Conservation (phyloP, 768 basidiomycete species). For the Tricholoma matsutake region DNA sequence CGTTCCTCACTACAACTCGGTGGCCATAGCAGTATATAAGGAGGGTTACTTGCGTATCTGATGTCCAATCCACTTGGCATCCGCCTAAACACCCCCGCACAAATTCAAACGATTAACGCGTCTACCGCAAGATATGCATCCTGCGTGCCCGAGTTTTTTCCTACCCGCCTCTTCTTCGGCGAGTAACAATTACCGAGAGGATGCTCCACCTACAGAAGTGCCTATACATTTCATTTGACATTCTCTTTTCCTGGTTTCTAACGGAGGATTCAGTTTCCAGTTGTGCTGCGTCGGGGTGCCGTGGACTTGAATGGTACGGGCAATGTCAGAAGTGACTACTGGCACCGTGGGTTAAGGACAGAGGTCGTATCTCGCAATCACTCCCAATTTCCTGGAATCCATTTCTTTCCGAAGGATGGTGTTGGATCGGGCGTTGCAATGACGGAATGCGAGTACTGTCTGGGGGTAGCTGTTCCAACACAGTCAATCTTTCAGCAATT, state of each 20-base stretch:
- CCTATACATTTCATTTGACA: not conserved
- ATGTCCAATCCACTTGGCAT: not conserved
- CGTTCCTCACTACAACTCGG: not conserved
- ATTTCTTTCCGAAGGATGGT: slow-evolving; percentile 9
- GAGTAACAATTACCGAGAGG: not conserved
- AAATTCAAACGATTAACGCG: not conserved
- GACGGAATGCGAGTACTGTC: slow-evolving; percentile 12
- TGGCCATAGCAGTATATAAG: not conserved
- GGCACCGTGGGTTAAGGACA: slow-evolving; percentile 9
- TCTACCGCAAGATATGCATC: not conserved
- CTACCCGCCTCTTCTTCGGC: not conserved
- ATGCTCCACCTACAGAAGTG: not conserved
- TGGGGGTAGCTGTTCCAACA: slow-evolving; percentile 6
- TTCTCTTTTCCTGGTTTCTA: not conserved
- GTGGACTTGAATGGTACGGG: slow-evolving; percentile 12
- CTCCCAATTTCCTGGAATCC: slow-evolving; percentile 6
- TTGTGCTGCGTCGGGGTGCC: slow-evolving; percentile 7
- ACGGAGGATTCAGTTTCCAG: not conserved
- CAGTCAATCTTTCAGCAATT: slow-evolving; percentile 4
- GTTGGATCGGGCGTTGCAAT: slow-evolving; percentile 12
- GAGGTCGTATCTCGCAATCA: slow-evolving; percentile 9
- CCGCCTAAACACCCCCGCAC: not conserved
- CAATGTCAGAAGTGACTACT: slow-evolving; percentile 11
- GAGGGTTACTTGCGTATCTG: not conserved
- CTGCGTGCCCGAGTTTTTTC: not conserved